Base-by-base conservation (phyloP, 2,329 filamentous ascomycete species). In the Fusarium sp. region DNA sequence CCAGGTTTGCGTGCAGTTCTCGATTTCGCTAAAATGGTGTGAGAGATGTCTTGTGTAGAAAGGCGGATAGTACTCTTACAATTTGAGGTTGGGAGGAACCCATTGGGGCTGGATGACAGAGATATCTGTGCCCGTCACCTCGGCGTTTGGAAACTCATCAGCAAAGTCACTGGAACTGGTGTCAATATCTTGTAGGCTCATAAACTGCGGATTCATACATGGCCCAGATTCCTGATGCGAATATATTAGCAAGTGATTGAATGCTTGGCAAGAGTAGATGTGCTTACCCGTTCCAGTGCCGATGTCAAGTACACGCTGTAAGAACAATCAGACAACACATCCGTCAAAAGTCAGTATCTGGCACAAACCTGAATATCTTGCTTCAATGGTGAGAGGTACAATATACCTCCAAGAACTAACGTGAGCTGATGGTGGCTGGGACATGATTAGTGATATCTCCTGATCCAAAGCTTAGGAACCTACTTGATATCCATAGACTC, bases 91-190 rank as follows among this genome's bases (percentile, higher is more conserved):
- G 5, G 76, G 67, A 5, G 75, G 75, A 2, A 91, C 85, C 81
- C 87, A 88, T 33, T 81, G 81, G 2, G 88, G 88, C 74, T 90
- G 89, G 14, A 89, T 88, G 2, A 88, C 87, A 20, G 86, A 88
- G 14, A 90, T 83, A 76, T 91, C 88, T 9, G 86, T 88, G 56
- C 88, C 88, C 43, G 84, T 83, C 14, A 80, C 87, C 82, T 76
- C 82, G 69, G 78, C 84, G 71, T 82, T 75, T 24, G 86, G 86
- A 52, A 85, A 85, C 14, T 83, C 70, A 64, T 87, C 78, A 72
- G 83, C 79, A 63, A 83, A 78, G 70, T 89, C 89, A 68, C 91
- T 90, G 16, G 41, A 18, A n/a, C 16, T 27, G n/a, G 18, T 2
- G 50, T 64, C 5, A 39, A 35, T 9, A 58, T 4, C 16, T n/a